Conservation (phyloP, 2,329 filamentous ascomycete species). For the Penicillium aurantiogriseum region DNA sequence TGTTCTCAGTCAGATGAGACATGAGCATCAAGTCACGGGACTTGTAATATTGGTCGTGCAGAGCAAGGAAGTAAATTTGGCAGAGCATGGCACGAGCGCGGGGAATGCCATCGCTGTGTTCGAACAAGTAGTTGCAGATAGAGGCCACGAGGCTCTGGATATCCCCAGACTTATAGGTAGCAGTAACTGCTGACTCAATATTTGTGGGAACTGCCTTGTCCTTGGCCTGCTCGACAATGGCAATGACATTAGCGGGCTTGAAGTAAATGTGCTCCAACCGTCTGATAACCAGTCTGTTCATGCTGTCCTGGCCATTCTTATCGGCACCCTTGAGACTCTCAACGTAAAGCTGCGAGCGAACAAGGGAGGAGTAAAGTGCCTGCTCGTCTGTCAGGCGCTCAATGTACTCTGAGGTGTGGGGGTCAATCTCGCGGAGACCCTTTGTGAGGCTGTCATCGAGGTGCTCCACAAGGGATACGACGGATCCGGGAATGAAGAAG, state of each 20-base stretch:
- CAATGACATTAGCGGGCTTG: slow-evolving; percentile 92
- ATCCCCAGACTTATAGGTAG: slow-evolving; percentile 66
- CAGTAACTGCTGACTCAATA: slow-evolving; percentile 77
- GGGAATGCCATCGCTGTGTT: slow-evolving; percentile 91
- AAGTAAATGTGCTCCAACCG: slow-evolving; percentile 97
- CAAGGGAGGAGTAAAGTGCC: slow-evolving; percentile 85
- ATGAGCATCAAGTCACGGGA: slow-evolving; percentile 99
- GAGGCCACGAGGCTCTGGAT: slow-evolving; percentile 72
- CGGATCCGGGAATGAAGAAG: slow-evolving; percentile 88
- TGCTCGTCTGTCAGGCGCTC: slow-evolving; percentile 91
- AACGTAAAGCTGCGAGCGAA: slow-evolving; percentile 83
- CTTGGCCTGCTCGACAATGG: slow-evolving; percentile 88
- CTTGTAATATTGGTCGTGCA: slow-evolving; percentile 97
- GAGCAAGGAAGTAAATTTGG: slow-evolving; percentile 96
- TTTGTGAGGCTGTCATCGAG: slow-evolving; percentile 96
- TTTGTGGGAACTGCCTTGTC: slow-evolving; percentile 75
- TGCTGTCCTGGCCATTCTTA: slow-evolving; percentile 74
- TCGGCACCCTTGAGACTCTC: slow-evolving; percentile 72
- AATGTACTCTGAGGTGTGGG: slow-evolving; percentile 97
- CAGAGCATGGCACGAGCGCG: slow-evolving; percentile 95
- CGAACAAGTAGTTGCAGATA: slow-evolving; percentile 93
- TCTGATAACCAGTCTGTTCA: slow-evolving; percentile 92
- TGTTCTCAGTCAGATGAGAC: slow-evolving; percentile 97
- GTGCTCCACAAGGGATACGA: slow-evolving; percentile 91
- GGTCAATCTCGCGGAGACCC: slow-evolving; percentile 96